Base-by-base conservation (phyloP, 257 asterid genomes). In the Forsythia suspensa region DNA sequence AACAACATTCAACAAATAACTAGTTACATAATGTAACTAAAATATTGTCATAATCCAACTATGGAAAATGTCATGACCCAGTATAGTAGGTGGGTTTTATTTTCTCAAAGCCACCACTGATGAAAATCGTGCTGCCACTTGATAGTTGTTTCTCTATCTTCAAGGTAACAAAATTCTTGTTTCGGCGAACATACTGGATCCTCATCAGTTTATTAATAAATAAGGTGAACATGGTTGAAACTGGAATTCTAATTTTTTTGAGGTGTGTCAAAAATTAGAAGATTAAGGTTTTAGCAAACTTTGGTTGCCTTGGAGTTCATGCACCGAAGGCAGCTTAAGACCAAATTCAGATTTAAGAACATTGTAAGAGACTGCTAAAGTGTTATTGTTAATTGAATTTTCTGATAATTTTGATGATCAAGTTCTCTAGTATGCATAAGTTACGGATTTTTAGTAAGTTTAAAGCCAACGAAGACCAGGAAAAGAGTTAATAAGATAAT, bases 391-490 rank as follows among this genome's bases (percentile, higher is more conserved):
- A 1, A 3, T 63, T 63, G 70, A 7, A 63, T 63, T 29, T 29
- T 44, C 57, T 46, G 15, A 42, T 29, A 29, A 9, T 29, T 57
- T 73, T 42, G 39, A 65, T 43, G 16, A 70, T 78, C 42, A 42
- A 71, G 72, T 59, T 44, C 81, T 59, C 8, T 24, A 65, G 74
- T 43, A 34, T 55, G 41, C 52, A 72, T 63, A 51, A 79, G 40
- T 51, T 46, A 43, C 68, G 46, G 38, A 44, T 73, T 46, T 61
- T 46, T 73, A 24, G 29, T 52, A n/a, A 9, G 40, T 78, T 67
- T 73, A 21, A 40, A 57, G 20, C 41, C 55, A 36, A 34, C 12
- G 11, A 15, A 63, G 52, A 43, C 51, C 36, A 20, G 48, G 37
- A 46, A 38, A 79, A 73, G 15, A 63, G 55, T 41, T 36, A 69